phyloP scores from a whole-genome alignment of 139 green algal species.

The Micromonas commoda region DNA sequence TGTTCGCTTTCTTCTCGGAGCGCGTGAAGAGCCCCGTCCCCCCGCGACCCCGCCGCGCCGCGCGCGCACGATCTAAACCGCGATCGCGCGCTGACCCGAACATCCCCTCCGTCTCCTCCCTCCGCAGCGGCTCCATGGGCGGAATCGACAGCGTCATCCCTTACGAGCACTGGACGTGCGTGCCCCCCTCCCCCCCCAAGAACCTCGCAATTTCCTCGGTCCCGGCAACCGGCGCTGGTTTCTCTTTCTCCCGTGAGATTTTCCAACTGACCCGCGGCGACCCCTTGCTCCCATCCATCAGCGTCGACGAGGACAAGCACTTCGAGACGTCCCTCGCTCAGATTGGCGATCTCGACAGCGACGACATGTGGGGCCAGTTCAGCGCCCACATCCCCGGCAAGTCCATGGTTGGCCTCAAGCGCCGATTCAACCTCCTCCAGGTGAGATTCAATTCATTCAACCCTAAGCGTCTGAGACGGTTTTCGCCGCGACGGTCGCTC shows the following conservation, averaged over 20 bases:
- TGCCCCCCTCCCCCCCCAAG: no score
- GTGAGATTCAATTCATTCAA: no score
- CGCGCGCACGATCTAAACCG: no score
- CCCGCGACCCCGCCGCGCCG: no score
- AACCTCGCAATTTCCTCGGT: no score
- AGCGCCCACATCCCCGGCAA: background rate
- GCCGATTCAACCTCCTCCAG: background rate
- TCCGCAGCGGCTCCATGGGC: background rate
- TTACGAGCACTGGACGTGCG: no score
- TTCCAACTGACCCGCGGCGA: background rate
- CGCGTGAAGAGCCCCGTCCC: no score
- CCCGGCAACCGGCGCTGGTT: no score
- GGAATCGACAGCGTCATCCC: background rate
- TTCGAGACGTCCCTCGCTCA: constrained; percentile 28
- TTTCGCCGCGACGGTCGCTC: no score
- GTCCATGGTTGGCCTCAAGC: constrained; percentile 3
- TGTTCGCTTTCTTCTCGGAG: background rate
- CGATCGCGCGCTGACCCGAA: no score
- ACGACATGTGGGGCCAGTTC: background rate
- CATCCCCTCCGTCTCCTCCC: background rate
- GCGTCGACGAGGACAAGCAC: constrained; percentile 21
- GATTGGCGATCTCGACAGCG: background rate
- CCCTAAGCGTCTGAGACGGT: no score
- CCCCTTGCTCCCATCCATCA: no score
- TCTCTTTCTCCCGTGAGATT: background rate